Conservation (phyloP, 345 rosid species). For the Angophora floribunda region DNA sequence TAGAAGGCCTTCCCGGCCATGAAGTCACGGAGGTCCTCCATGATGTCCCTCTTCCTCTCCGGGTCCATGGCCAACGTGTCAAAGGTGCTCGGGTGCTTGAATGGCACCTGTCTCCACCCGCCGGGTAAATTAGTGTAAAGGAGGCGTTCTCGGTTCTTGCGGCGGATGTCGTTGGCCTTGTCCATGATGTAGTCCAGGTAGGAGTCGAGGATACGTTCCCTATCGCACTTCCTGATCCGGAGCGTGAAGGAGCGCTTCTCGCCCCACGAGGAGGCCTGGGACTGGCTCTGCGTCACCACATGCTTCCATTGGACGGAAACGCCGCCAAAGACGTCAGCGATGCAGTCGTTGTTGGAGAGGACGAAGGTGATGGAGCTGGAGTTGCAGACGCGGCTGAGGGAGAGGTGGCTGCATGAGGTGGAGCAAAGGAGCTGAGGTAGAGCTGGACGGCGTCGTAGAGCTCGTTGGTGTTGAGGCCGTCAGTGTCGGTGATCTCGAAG, state of each 20-base stretch:
- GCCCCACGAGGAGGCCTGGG: conserved; percentile 63
- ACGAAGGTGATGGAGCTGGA: not conserved
- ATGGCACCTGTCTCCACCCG: conserved; percentile 7
- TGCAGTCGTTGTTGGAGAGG: conserved; percentile 55
- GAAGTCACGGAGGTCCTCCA: conserved; percentile 31
- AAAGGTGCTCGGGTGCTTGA: conserved; percentile 79
- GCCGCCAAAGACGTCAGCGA: conserved; percentile 61
- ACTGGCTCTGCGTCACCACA: conserved; percentile 67
- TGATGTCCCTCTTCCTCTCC: conserved; percentile 41
- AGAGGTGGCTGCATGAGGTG: conserved; percentile 60
- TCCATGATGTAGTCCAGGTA: conserved; percentile 69
- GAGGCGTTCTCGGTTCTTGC: conserved; percentile 63
- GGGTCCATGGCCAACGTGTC: conserved; percentile 91
- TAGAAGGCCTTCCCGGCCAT: not conserved
- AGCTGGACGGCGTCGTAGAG: conserved; percentile 96
- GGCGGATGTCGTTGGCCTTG: conserved; percentile 55
- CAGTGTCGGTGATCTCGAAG: conserved; percentile 88
- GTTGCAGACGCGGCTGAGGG: conserved; percentile 84
- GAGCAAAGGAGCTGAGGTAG: conserved; percentile 72
- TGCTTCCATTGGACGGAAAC: conserved; percentile 75
- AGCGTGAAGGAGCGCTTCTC: conserved; percentile 87
- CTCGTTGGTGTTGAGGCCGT: conserved; percentile 95
- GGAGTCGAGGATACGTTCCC: conserved; percentile 39
- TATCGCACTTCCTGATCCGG: conserved; percentile 60
- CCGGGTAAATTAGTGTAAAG: conserved; percentile 77